phyloP scores from a whole-genome alignment of 139 green algal genomes.

The Spirogloea muscicola region DNA sequence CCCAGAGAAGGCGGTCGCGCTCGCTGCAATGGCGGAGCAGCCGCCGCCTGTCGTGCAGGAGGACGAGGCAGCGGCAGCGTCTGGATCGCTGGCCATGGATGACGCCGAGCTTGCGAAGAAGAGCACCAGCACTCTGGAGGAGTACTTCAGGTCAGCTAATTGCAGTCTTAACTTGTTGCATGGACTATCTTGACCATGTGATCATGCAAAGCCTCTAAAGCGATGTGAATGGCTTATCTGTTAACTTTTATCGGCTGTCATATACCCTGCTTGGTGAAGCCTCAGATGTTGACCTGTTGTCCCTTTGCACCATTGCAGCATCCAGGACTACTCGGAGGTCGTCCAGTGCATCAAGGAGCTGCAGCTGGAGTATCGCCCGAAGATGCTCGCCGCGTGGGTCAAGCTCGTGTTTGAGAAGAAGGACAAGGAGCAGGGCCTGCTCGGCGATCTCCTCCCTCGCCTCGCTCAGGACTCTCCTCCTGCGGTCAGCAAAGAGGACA shows the following conservation, averaged over 20 bases:
- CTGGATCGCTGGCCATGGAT: neutral
- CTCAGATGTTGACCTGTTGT: too few relatives aligned
- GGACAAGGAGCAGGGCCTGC: neutral
- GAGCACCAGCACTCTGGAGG: neutral
- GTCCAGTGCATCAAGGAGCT: constrained; percentile 11
- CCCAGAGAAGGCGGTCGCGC: neutral
- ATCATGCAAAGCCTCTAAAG: too few relatives aligned
- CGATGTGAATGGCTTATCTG: neutral
- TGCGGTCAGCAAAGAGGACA: neutral
- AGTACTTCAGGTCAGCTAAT: constrained; percentile 19
- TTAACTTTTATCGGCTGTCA: neutral
- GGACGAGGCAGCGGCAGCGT: constrained; percentile 2
- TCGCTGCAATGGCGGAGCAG: neutral
- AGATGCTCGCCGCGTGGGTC: constrained; percentile 13
- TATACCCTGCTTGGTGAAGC: too few relatives aligned
- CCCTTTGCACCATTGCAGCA: neutral
- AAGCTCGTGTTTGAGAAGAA: constrained; percentile 9
- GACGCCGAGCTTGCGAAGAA: constrained; percentile 17
- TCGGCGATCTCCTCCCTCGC: neutral
- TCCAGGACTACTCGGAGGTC: constrained; percentile 24
- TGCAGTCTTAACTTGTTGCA: neutral
- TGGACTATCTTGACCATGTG: neutral
- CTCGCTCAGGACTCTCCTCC: neutral
- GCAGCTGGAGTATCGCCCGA: neutral
- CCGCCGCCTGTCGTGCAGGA: neutral